Evolutionary conservation across 1,284 basidiomycete genomes (phyloP).

Genomic region (Heterobasidion parviporum): DNA sequence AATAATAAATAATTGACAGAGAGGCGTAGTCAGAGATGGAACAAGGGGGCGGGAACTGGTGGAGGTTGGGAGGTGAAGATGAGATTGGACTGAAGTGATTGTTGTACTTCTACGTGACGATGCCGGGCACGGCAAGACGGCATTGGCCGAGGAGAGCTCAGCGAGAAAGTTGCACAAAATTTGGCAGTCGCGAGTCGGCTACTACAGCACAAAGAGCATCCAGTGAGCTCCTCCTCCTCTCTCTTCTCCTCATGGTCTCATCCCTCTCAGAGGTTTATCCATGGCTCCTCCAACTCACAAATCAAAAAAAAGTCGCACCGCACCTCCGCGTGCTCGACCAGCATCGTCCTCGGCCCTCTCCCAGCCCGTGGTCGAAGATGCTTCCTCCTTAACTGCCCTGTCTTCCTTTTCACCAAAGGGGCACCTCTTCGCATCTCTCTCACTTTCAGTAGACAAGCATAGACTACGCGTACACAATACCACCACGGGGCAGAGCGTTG

Average conservation of each 20-base stretch:
- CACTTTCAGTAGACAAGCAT: constrained; percentile 68
- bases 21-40: not conserved
- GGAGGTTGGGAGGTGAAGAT: not conserved
- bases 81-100: not conserved
- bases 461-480: constrained; percentile 62
- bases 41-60: not conserved
- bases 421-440: constrained; percentile 55
- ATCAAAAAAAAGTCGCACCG: constrained; percentile 43
- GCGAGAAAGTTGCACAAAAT: not conserved
- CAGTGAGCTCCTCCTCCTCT: not conserved
- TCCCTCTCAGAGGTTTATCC: not conserved
- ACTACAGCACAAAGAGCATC: not conserved
- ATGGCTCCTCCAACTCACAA: constrained; percentile 27
- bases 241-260: not conserved
- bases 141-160: not conserved
- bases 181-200: not conserved
- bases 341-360: constrained; percentile 49
- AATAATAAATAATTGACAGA: not conserved
- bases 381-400: constrained; percentile 33
- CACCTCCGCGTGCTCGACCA: constrained; percentile 45
- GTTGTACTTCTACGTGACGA: no score
- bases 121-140: not conserved
- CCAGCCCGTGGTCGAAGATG: constrained; percentile 46
- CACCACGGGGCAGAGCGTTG: constrained; percentile 41
- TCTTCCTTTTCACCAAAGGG: constrained; percentile 59